phyloP scores from a whole-genome alignment of 1,139 yeast species.

The Saccharomyces hybrid region DNA sequence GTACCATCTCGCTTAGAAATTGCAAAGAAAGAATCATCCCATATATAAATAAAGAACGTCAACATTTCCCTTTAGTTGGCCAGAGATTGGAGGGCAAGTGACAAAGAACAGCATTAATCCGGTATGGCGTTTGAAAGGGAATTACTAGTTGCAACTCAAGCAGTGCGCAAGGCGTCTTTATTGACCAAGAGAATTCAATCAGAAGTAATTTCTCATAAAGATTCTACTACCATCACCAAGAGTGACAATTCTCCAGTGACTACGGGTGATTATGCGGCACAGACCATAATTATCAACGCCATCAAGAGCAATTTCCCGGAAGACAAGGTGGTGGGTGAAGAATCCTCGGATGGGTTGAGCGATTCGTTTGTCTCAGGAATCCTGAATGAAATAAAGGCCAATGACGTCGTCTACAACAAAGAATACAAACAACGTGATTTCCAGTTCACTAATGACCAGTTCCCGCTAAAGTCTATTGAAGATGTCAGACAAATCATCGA shows the following conservation, averaged over 20 bases:
- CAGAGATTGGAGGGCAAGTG: neutral
- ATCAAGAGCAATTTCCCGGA: slow-evolving; percentile 68
- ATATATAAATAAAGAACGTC: neutral
- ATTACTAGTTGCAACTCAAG: slow-evolving; percentile 71
- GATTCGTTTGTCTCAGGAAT: slow-evolving; percentile 45
- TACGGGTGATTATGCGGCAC: slow-evolving; percentile 93
- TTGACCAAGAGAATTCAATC: slow-evolving; percentile 69
- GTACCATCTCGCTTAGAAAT: neutral
- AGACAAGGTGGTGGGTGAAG: slow-evolving; percentile 92
- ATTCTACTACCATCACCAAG: slow-evolving; percentile 63
- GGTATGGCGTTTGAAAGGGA: slow-evolving; percentile 43
- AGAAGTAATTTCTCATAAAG: slow-evolving; percentile 51
- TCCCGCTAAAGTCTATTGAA: slow-evolving; percentile 33
- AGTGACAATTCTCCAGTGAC: slow-evolving; percentile 93
- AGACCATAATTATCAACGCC: slow-evolving; percentile 84
- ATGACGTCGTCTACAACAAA: slow-evolving; percentile 27
- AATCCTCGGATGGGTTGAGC: slow-evolving; percentile 63
- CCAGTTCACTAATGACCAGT: slow-evolving; percentile 34
- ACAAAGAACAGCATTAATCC: neutral
- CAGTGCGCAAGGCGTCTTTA: slow-evolving; percentile 80
- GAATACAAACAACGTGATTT: slow-evolving; percentile 15
- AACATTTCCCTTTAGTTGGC: neutral
- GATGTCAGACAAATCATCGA: slow-evolving; percentile 65
- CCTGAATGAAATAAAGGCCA: slow-evolving; percentile 42
- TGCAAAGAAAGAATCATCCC: neutral